Percentiles rank a stretch among this genome's conserved stretches.
These are phyloP conservation scores for Agrocybe pediades DNA, from an alignment of 768 basidiomycete species.

Conservation along the genomic window DNA sequence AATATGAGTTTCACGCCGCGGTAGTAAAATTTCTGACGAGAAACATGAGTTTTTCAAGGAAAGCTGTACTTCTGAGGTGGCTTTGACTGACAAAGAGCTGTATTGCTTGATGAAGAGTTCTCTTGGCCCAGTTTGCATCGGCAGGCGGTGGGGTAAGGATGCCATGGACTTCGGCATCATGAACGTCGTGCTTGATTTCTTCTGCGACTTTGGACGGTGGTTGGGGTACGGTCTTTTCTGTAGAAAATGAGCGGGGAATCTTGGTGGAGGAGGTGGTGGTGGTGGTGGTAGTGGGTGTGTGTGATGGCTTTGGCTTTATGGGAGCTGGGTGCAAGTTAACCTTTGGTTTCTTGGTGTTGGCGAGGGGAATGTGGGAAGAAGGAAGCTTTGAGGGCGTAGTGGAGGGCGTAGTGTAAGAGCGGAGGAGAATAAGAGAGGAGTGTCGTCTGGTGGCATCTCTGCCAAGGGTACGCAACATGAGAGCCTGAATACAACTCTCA, in stretches of 20 bases:
- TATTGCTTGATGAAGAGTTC: constrained; percentile 48
- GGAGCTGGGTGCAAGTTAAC: constrained; percentile 69
- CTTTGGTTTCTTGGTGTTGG: constrained; percentile 42
- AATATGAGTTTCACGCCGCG: constrained; percentile 74
- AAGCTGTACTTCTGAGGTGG: too few relatives aligned
- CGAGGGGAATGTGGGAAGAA: constrained; percentile 20
- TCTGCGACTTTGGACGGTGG: constrained; percentile 39
- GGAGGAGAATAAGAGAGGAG: constrained; percentile 13
- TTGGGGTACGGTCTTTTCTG: too few relatives aligned
- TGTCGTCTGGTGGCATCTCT: constrained; percentile 6
- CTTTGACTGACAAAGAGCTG: constrained; percentile 41
- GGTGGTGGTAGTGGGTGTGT: too few relatives aligned
- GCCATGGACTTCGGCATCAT: constrained; percentile 67
- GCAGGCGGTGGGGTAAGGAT: constrained; percentile 67
- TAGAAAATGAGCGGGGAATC: constrained; percentile 23
- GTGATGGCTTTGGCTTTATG: constrained; percentile 37
- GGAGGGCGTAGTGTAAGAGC: constrained; percentile 20
- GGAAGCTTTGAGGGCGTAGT: constrained; percentile 7
- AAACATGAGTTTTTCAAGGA: background rate
- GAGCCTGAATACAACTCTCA: background rate
- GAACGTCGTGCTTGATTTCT: constrained; percentile 60
- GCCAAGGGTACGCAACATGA: constrained; percentile 18
- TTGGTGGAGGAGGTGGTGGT: too few relatives aligned
- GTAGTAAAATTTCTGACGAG: constrained; percentile 77
- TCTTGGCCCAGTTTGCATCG: constrained; percentile 56